These are phyloP conservation scores for Mesembryanthemum crystallinum DNA, from an alignment of 148 eudicot species.

Conservation along the genomic window DNA sequence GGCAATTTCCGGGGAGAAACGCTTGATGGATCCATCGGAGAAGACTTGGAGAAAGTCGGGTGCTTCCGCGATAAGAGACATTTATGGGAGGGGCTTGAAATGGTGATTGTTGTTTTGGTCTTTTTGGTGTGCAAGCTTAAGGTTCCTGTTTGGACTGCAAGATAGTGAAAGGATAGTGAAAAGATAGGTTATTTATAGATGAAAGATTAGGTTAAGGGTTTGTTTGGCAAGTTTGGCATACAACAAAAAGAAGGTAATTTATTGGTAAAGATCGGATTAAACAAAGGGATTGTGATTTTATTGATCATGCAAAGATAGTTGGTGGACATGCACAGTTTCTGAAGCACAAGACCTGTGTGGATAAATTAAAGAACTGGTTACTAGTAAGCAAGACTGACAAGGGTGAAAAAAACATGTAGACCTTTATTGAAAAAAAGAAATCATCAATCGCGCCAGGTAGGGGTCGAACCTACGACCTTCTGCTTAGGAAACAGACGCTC, in stretches of 20 bases:
- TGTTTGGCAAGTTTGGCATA: background rate
- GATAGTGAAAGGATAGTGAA: background rate
- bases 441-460: slow-evolving; percentile 29
- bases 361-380: background rate
- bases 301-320: background rate
- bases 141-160: too few species aligned
- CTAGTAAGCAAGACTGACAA: background rate
- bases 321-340: background rate
- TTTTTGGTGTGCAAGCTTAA: background rate
- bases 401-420: too few species aligned
- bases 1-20: slow-evolving; percentile 47
- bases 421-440: too few species aligned
- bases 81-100: background rate
- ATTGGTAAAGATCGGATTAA: background rate
- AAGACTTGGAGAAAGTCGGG: slow-evolving; percentile 65
- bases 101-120: background rate
- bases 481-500: slow-evolving; percentile 39
- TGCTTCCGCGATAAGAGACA: slow-evolving; percentile 58
- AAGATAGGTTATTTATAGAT: background rate
- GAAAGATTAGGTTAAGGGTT: background rate
- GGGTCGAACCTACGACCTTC: slow-evolving; percentile 41
- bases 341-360: slow-evolving; percentile 6
- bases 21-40: slow-evolving; percentile 55
- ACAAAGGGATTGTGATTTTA: background rate
- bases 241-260: background rate